Percentiles rank a stretch among this genome's conserved stretches.
These are phyloP conservation scores for Aspergillus pseudotamarii DNA, from an alignment of 2,329 filamentous ascomycete genomes.

Conservation along the genomic window DNA sequence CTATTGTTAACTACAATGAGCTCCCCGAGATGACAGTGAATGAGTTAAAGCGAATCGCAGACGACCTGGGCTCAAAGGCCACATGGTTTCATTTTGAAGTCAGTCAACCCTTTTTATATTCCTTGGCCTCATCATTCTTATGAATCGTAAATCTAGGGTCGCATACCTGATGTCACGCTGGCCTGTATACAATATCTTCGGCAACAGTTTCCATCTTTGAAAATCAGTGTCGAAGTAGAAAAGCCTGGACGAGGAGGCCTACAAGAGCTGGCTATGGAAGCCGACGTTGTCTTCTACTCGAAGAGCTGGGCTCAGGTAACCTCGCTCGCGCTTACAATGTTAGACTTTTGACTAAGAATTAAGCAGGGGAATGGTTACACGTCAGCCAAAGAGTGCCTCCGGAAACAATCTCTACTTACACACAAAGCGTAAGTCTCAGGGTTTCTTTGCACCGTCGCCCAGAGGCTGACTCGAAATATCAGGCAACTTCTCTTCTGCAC, in stretches of 20 bases:
- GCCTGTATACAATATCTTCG: constrained; percentile 63
- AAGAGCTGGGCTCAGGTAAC: constrained; percentile 68
- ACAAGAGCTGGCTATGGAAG: constrained; percentile 60
- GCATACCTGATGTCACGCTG: constrained; percentile 63
- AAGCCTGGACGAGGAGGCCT: constrained; percentile 67
- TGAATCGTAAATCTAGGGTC: constrained; percentile 51
- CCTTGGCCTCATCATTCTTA: not conserved
- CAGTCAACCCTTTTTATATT: constrained; percentile 11
- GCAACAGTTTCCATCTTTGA: constrained; percentile 45
- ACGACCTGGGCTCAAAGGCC: constrained; percentile 39
- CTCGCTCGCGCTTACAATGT: constrained; percentile 3
- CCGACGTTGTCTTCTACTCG: constrained; percentile 75
- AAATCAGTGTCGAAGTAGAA: constrained; percentile 72
- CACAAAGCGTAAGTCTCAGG: constrained; percentile 49
- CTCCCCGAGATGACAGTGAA: constrained; percentile 67
- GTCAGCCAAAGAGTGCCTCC: constrained; percentile 57
- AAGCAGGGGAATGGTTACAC: constrained; percentile 41
- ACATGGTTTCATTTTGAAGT: constrained; percentile 75
- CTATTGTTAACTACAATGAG: constrained; percentile 70
- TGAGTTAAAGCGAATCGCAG: constrained; percentile 59
- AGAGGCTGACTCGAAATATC: constrained; percentile 4
- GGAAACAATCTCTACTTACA: constrained; percentile 43
- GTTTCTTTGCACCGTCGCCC: not conserved
- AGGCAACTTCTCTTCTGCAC: constrained; percentile 59
- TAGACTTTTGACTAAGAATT: not conserved